Evolutionary conservation across 345 rosid species (phyloP), one percentile per base, ranked within the genome.

Genomic region (Geranium brycei): DNA sequence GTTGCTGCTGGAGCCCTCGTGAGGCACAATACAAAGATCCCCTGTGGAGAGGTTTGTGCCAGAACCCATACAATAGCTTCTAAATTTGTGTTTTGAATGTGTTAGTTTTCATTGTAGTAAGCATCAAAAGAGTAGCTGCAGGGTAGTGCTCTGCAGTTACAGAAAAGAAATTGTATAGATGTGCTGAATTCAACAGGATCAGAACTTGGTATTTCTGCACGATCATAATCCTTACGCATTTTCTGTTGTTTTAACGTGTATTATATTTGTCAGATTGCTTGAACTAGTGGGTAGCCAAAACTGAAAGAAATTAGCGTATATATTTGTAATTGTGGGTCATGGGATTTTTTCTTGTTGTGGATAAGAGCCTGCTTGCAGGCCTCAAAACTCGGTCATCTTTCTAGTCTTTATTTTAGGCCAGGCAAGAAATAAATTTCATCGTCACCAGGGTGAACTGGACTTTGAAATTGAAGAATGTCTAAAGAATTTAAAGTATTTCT

Each of bases 1-100:
- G 87, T 91, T 78, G 89, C 92, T 76, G 87, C 97, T 3, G 97
- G 97, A 58, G 86, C 97, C 71, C 95, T 91, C 70, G 97, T 91
- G 51, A 77, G 93, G 69, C 97, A 91, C 77, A 86, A 88, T 67
- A 81, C 95, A 55, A 84, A 66, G 81, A 86, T 91, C 61, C 97
- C 95, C 13, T 72, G 84, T 35, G 93, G 93, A 68, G 95, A 91
- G 97, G 97, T 88, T 55, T 47, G 53, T 47, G 10, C 3, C 53
- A 47, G 53, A 47, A 47, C 12, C 53, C 14, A 47, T 47, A 47
- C 47, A 5, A 38, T 38, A 38, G 0, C 11, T 38, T 10, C 47
- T 38, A 38, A 38, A 38, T 38, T 38, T 38, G 57, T 53, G 57
- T 3, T 16, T 57, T 7, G 1, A 57, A 57, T 18, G 3, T 57